Conservation (phyloP, 2,329 filamentous ascomycete genomes). For the Pochonia chlamydosporia region DNA sequence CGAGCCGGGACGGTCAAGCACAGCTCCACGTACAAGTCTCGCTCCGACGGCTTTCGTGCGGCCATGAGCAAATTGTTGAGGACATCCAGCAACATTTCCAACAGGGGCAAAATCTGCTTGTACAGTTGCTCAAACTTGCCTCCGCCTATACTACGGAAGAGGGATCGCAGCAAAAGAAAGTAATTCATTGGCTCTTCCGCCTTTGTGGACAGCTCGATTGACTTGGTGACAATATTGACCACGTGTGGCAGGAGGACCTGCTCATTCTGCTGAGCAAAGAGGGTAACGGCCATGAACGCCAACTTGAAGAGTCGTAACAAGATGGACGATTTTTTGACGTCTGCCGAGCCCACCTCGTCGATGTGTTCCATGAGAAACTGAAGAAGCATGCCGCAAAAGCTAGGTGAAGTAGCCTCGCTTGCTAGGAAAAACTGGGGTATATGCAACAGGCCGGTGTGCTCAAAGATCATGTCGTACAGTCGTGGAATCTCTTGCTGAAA, state of each 20-base stretch:
- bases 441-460: slow-evolving; percentile 88
- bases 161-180: slow-evolving; percentile 82
- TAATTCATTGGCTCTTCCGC: slow-evolving; percentile 99
- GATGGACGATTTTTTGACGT: slow-evolving; percentile 89
- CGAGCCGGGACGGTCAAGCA: slow-evolving; percentile 93
- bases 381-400: slow-evolving; percentile 95
- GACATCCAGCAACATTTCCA: slow-evolving; percentile 97
- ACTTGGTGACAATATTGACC: slow-evolving; percentile 94
- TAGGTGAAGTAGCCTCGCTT: slow-evolving; percentile 95
- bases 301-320: slow-evolving; percentile 92
- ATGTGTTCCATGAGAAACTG: slow-evolving; percentile 97
- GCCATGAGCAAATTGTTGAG: slow-evolving; percentile 91
- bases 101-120: slow-evolving; percentile 90
- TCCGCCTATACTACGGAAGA: slow-evolving; percentile 95
- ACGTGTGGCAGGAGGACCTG: slow-evolving; percentile 93
- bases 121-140: slow-evolving; percentile 97
- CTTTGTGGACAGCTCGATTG: slow-evolving; percentile 90
- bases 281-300: slow-evolving; percentile 97
- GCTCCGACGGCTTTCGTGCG: slow-evolving; percentile 81
- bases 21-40: slow-evolving; percentile 94
- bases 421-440: slow-evolving; percentile 97
- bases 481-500: slow-evolving; percentile 96
- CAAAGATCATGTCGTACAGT: slow-evolving; percentile 96
- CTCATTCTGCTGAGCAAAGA: slow-evolving; percentile 93
- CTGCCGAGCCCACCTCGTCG: slow-evolving; percentile 85